Percentiles rank a stretch among this genome's conserved stretches.
phyloP scores from a whole-genome alignment of 2,329 filamentous ascomycete species.

The Fusarium hainanense region DNA sequence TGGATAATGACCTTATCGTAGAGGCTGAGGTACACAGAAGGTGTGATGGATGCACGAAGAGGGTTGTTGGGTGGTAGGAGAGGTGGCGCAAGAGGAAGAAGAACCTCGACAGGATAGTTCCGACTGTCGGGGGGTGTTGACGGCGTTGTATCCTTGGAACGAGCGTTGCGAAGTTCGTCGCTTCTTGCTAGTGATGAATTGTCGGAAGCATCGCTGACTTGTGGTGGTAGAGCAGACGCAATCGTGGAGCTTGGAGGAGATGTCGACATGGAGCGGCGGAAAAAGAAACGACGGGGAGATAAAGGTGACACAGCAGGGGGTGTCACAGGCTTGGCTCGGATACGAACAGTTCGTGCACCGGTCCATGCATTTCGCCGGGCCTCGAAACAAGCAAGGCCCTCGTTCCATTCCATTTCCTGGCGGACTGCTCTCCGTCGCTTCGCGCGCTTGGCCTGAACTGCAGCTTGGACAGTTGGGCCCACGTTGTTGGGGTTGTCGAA shows the following conservation, averaged over 20 bases:
- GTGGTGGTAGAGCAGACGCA: constrained; percentile 36
- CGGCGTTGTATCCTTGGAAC: constrained; percentile 50
- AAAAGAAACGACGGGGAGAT: constrained; percentile 62
- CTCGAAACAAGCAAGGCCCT: constrained; percentile 82
- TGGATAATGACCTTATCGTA: constrained; percentile 91
- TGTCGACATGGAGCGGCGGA: constrained; percentile 59
- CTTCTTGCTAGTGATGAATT: constrained; percentile 57
- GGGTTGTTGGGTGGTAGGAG: constrained; percentile 79
- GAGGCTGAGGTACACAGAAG: constrained; percentile 80
- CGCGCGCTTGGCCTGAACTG: constrained; percentile 62
- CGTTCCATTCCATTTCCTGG: constrained; percentile 80
- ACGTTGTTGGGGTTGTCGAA: constrained; percentile 63
- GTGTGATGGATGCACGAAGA: constrained; percentile 80
- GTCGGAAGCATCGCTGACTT: constrained; percentile 52
- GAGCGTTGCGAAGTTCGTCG: constrained; percentile 48
- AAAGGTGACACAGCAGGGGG: constrained; percentile 58
- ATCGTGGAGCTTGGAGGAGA: constrained; percentile 51
- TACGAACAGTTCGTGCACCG: constrained; percentile 71
- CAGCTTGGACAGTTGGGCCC: constrained; percentile 55
- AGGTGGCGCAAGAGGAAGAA: constrained; percentile 79
- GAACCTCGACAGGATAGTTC: constrained; percentile 65
- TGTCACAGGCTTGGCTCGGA: constrained; percentile 60
- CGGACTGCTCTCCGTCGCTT: constrained; percentile 67
- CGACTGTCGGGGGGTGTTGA: constrained; percentile 39
- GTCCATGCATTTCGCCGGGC: constrained; percentile 87